phyloP scores from a whole-genome alignment of 2,329 filamentous ascomycete genomes.

The Basipetospora chlamydospora region DNA sequence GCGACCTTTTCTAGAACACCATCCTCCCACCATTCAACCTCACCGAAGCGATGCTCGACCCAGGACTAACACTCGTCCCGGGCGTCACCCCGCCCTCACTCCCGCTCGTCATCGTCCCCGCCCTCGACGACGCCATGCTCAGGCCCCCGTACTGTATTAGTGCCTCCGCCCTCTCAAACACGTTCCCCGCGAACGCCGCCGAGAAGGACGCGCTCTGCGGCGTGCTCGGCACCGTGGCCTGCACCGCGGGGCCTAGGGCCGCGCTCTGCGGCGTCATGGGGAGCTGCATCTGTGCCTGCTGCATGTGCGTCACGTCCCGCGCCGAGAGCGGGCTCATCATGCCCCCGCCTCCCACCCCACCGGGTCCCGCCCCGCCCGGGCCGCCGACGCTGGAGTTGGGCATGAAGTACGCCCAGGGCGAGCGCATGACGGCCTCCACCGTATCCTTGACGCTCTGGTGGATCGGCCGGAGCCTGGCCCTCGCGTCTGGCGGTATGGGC shows the following conservation, averaged over 20 bases:
- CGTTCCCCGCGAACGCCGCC: slow-evolving; percentile 37
- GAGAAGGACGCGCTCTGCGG: slow-evolving; percentile 44
- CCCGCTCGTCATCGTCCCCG: slow-evolving; percentile 25
- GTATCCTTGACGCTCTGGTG: slow-evolving; percentile 76
- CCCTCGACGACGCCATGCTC: slow-evolving; percentile 33
- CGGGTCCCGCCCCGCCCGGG: too few species aligned
- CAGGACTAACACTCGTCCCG: slow-evolving; percentile 6
- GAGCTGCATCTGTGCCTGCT: slow-evolving; percentile 26
- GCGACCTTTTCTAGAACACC: slow-evolving; percentile 17
- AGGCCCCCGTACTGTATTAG: slow-evolving; percentile 43
- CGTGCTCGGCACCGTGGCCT: slow-evolving; percentile 71
- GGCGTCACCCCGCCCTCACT: slow-evolving; percentile 5
- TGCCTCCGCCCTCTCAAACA: slow-evolving; percentile 46
- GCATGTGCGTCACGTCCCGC: slow-evolving; percentile 3
- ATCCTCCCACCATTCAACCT: slow-evolving; percentile 24
- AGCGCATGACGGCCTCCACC: slow-evolving; percentile 51
- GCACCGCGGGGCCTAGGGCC: slow-evolving; percentile 75
- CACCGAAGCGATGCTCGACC: slow-evolving; percentile 12
- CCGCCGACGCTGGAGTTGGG: slow-evolving; percentile 12
- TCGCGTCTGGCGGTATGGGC: slow-evolving; percentile 50
- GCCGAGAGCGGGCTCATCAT: slow-evolving; percentile 2
- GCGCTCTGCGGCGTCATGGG: slow-evolving; percentile 84
- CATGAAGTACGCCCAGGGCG: slow-evolving; percentile 38
- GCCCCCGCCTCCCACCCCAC: too few species aligned
- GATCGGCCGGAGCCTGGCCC: slow-evolving; percentile 60